These are phyloP conservation scores for Gaertneriomyces semiglobifer DNA, from an alignment of 192 early-diverging fungal species.

Conservation along the genomic window DNA sequence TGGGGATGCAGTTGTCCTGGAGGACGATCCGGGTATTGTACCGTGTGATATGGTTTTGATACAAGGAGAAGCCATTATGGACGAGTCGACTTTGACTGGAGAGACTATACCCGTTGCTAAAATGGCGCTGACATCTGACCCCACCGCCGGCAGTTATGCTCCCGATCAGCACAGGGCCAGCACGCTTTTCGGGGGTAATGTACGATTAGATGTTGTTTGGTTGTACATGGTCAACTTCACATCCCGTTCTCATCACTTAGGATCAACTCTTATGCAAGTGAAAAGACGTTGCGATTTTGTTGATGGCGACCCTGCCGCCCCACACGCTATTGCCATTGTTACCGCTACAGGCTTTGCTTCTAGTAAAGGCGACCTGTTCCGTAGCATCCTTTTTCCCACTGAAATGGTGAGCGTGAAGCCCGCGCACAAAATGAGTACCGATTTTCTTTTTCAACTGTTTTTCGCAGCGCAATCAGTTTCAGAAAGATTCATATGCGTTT, in stretches of 20 bases:
- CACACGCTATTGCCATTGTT: constrained; percentile 36
- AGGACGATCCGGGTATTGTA: background rate
- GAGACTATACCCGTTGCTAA: constrained; percentile 43
- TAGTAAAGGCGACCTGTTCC: constrained; percentile 45
- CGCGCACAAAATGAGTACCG: background rate
- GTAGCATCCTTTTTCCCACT: constrained; percentile 44
- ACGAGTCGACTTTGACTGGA: constrained; percentile 44
- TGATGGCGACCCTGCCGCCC: background rate
- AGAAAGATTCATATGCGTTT: constrained; percentile 43
- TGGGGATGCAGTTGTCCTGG: constrained; percentile 43
- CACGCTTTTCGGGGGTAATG: constrained; percentile 38
- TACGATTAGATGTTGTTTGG: background rate
- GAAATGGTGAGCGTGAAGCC: background rate
- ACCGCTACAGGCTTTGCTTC: constrained; percentile 43
- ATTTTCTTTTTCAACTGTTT: constrained; percentile 10
- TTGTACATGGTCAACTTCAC: too few species aligned
- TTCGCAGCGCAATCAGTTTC: constrained; percentile 27
- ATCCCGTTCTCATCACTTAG: background rate
- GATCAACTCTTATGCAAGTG: constrained; percentile 18
- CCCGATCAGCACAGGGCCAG: constrained; percentile 31
- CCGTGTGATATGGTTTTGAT: constrained; percentile 43
- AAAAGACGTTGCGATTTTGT: constrained; percentile 14
- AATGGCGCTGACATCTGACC: constrained; percentile 18
- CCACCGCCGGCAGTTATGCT: background rate
- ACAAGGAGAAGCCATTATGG: constrained; percentile 37